Percentiles rank a stretch among this genome's conserved stretches.
Evolutionary conservation across 2,329 filamentous ascomycete species (phyloP).

Genomic region (Fusarium sp.): DNA sequence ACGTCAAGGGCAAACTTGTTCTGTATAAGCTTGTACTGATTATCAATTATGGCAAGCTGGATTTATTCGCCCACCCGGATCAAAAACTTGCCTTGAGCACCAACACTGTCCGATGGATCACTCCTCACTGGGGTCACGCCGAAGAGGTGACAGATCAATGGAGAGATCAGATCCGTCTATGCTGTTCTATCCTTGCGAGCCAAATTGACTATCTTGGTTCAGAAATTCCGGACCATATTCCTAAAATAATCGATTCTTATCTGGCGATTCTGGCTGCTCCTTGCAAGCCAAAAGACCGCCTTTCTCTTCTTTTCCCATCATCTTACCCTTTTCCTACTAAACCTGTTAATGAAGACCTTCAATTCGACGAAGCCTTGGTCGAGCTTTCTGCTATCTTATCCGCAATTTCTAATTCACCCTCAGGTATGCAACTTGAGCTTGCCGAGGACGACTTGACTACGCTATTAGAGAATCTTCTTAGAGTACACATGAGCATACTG

Average conservation of each 20-base stretch:
- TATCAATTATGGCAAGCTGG: slow-evolving; percentile 87
- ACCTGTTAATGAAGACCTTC: slow-evolving; percentile 68
- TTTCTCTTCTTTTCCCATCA: slow-evolving; percentile 91
- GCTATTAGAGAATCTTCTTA: slow-evolving; percentile 82
- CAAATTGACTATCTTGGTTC: slow-evolving; percentile 83
- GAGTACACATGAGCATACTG: slow-evolving; percentile 89
- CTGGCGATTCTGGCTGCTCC: slow-evolving; percentile 74
- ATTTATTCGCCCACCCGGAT: slow-evolving; percentile 83
- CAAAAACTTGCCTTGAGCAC: slow-evolving; percentile 79
- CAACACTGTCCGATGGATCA: slow-evolving; percentile 91
- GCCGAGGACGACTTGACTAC: slow-evolving; percentile 79
- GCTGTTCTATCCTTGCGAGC: slow-evolving; percentile 90
- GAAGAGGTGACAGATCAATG: slow-evolving; percentile 84
- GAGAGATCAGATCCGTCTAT: slow-evolving; percentile 91
- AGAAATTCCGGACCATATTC: slow-evolving; percentile 89
- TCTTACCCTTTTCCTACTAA: slow-evolving; percentile 89
- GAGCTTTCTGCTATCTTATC: slow-evolving; percentile 91
- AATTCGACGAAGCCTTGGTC: slow-evolving; percentile 87
- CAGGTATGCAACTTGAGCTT: slow-evolving; percentile 79
- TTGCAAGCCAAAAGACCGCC: slow-evolving; percentile 68
- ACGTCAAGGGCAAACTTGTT: slow-evolving; percentile 90
- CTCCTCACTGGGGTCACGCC: slow-evolving; percentile 89
- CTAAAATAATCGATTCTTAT: slow-evolving; percentile 92
- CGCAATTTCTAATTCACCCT: slow-evolving; percentile 78
- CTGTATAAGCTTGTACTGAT: slow-evolving; percentile 94